phyloP scores from a whole-genome alignment of 2,329 filamentous ascomycete species.

The Didymellaceae sp. region DNA sequence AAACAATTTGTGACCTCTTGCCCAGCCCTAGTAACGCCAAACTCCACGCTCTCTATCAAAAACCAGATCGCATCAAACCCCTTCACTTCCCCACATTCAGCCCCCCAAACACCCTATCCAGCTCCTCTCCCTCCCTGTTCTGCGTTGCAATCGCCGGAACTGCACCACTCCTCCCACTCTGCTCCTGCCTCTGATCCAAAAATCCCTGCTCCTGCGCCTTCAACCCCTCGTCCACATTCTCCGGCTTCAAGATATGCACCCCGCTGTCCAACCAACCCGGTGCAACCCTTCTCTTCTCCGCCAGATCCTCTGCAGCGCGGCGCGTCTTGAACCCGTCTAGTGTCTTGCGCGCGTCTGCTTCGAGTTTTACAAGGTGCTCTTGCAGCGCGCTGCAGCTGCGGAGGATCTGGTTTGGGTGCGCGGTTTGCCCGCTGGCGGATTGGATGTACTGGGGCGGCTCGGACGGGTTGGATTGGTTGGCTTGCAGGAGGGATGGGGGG shows the following conservation, averaged over 20 bases:
- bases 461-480: slow-evolving; percentile 41
- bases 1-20: background rate
- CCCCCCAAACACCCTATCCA: slow-evolving; percentile 70
- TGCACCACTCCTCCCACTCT: slow-evolving; percentile 9
- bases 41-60: slow-evolving; percentile 8
- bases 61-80: background rate
- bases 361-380: slow-evolving; percentile 73
- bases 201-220: slow-evolving; percentile 55
- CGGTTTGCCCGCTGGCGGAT: slow-evolving; percentile 76
- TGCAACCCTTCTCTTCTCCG: slow-evolving; percentile 79
- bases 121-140: slow-evolving; percentile 66
- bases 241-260: slow-evolving; percentile 69
- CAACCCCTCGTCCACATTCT: slow-evolving; percentile 58
- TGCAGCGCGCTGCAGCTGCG: slow-evolving; percentile 80
- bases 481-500: slow-evolving; percentile 70
- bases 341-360: slow-evolving; percentile 70
- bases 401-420: slow-evolving; percentile 83
- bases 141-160: slow-evolving; percentile 34
- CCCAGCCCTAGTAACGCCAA: background rate
- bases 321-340: slow-evolving; percentile 73
- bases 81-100: slow-evolving; percentile 47
- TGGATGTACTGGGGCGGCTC: slow-evolving; percentile 83
- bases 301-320: slow-evolving; percentile 70
- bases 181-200: slow-evolving; percentile 26
- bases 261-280: slow-evolving; percentile 82